A percentile compares a stretch with the other conserved stretches of the same genome.
Conservation (phyloP, 495 filamentous ascomycete species). For the Tuber melanosporum region DNA sequence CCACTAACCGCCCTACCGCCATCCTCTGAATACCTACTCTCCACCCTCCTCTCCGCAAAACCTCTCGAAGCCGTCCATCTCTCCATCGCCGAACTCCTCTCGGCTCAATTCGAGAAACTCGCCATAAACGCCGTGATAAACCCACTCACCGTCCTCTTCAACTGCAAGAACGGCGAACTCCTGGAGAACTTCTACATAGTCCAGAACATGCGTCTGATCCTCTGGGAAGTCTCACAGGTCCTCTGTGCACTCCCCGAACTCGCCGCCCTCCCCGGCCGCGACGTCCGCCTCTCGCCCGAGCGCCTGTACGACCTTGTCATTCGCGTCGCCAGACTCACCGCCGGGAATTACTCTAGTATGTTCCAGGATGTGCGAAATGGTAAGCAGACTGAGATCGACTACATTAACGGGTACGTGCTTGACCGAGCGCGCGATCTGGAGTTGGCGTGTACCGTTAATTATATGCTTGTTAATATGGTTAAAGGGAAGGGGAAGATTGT, state of each 20-base stretch:
- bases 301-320: constrained; percentile 54
- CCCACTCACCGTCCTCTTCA: constrained; percentile 67
- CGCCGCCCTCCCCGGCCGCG: constrained; percentile 54
- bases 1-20: constrained; percentile 42
- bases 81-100: constrained; percentile 49
- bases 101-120: constrained; percentile 69
- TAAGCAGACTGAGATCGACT: constrained; percentile 67
- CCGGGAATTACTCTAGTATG: constrained; percentile 70
- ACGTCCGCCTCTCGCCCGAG: constrained; percentile 52
- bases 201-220: constrained; percentile 53
- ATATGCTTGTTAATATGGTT: constrained; percentile 58
- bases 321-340: constrained; percentile 55
- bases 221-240: constrained; percentile 60
- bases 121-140: constrained; percentile 75
- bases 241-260: constrained; percentile 63
- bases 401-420: constrained; percentile 80
- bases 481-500: constrained; percentile 50
- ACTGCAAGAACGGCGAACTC: constrained; percentile 67
- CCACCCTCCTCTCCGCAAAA: constrained; percentile 36
- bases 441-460: constrained; percentile 60
- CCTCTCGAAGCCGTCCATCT: constrained; percentile 47
- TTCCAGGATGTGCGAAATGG: constrained; percentile 62
- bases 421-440: constrained; percentile 60
- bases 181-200: constrained; percentile 55
- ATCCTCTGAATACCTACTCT: constrained; percentile 38